These are phyloP conservation scores for Pichia kluyveri DNA, from an alignment of 805 yeast species.

Conservation along the genomic window DNA sequence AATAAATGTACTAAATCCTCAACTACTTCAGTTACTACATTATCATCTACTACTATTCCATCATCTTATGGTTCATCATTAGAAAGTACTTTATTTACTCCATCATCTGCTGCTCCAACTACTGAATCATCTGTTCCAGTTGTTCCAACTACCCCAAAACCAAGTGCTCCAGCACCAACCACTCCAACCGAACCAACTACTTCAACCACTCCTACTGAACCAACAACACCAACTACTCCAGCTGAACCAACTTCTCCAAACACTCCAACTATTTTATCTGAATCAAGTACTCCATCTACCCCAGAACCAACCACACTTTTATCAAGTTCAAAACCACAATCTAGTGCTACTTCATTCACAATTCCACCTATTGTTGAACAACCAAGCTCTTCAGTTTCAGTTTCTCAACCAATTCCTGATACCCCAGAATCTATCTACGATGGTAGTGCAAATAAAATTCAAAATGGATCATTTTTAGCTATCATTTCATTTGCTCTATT, in stretches of 20 bases:
- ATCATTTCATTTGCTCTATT: background rate
- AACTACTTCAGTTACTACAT: background rate
- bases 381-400: slow-evolving; percentile 2
- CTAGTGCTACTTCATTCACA: background rate
- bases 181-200: background rate
- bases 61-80: background rate
- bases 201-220: background rate
- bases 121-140: background rate
- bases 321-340: background rate
- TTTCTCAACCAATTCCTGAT: background rate
- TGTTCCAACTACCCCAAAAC: background rate
- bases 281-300: too few species aligned
- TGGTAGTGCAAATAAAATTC: background rate
- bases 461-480: background rate
- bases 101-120: background rate
- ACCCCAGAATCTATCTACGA: slow-evolving; percentile 1
- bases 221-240: background rate
- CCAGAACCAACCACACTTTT: background rate
- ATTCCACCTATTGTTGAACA: background rate
- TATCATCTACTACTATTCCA: too few species aligned
- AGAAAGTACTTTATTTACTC: background rate
- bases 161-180: background rate
- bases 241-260: background rate
- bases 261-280: too few species aligned
- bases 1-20: background rate